These are phyloP conservation scores for Salix udensis DNA, from an alignment of 345 rosid genomes.

Conservation along the genomic window DNA sequence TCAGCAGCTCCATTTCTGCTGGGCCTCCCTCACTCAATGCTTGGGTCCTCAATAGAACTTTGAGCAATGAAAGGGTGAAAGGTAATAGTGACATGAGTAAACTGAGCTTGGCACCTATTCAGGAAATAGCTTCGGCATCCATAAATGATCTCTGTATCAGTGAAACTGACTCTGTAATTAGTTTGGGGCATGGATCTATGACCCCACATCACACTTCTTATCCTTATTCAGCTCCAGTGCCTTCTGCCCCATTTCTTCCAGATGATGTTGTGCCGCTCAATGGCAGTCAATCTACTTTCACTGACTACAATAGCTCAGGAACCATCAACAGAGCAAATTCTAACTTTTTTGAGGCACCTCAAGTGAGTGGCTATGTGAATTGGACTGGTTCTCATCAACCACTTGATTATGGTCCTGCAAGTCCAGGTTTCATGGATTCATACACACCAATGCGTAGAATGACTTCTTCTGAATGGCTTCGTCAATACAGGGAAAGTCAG, in stretches of 20 bases:
- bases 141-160: constrained; percentile 49
- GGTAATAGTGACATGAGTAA: constrained; percentile 33
- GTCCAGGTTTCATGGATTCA: constrained; percentile 38
- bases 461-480: constrained; percentile 93
- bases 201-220: constrained; percentile 30
- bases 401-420: constrained; percentile 22
- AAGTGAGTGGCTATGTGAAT: constrained; percentile 31
- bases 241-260: constrained; percentile 89
- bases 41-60: constrained; percentile 60
- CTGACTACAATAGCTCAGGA: constrained; percentile 14
- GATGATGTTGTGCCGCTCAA: constrained; percentile 64
- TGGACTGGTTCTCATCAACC: constrained; percentile 31
- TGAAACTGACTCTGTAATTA: constrained; percentile 25
- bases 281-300: constrained; percentile 26
- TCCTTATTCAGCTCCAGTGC: constrained; percentile 55
- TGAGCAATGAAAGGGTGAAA: constrained; percentile 34
- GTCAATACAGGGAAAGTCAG: constrained; percentile 71
- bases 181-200: constrained; percentile 23
- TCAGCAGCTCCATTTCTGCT: constrained; percentile 34
- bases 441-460: constrained; percentile 47
- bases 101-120: constrained; percentile 46
- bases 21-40: constrained; percentile 85
- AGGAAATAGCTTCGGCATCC: constrained; percentile 51
- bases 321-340: constrained; percentile 31
- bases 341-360: constrained; percentile 25